phyloP scores from a whole-genome alignment of 805 yeast genomes.

The Debaryomyces prosopidis region DNA sequence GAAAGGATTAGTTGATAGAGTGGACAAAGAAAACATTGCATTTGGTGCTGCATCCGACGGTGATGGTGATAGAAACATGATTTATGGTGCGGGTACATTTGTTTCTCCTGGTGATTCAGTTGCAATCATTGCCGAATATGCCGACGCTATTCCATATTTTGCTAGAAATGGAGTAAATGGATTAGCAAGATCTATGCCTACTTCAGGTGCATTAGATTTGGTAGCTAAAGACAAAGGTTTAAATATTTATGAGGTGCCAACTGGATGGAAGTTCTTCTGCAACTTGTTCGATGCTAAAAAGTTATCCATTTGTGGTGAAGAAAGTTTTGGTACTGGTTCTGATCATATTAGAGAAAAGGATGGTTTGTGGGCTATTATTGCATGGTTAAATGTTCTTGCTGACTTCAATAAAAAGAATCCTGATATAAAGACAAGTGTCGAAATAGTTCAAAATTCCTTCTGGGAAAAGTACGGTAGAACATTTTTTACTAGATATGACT shows the following conservation, averaged over 20 bases:
- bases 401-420: constrained; percentile 68
- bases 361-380: constrained; percentile 96
- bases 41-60: constrained; percentile 99
- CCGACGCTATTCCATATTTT: constrained; percentile 88
- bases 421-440: constrained; percentile 60
- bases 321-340: constrained; percentile 96
- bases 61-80: constrained; percentile 98
- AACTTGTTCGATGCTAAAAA: constrained; percentile 91
- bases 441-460: constrained; percentile 77
- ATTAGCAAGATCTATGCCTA: constrained; percentile 96
- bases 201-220: constrained; percentile 88
- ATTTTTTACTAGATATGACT: constrained; percentile 95
- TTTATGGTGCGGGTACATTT: constrained; percentile 90
- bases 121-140: constrained; percentile 94
- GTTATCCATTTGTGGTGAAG: constrained; percentile 96
- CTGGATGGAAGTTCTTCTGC: constrained; percentile 99
- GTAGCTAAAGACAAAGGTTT: constrained; percentile 81
- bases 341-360: constrained; percentile 97
- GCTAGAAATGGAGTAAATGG: constrained; percentile 83
- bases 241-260: constrained; percentile 89
- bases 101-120: constrained; percentile 99
- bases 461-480: constrained; percentile 95
- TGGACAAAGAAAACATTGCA: constrained; percentile 77
- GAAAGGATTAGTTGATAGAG: constrained; percentile 76
- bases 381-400: constrained; percentile 95